A percentile compares a stretch with the other conserved stretches of the same genome.
These are phyloP conservation scores for Corchorus olitorius DNA, from an alignment of 345 rosid genomes.

Conservation along the genomic window DNA sequence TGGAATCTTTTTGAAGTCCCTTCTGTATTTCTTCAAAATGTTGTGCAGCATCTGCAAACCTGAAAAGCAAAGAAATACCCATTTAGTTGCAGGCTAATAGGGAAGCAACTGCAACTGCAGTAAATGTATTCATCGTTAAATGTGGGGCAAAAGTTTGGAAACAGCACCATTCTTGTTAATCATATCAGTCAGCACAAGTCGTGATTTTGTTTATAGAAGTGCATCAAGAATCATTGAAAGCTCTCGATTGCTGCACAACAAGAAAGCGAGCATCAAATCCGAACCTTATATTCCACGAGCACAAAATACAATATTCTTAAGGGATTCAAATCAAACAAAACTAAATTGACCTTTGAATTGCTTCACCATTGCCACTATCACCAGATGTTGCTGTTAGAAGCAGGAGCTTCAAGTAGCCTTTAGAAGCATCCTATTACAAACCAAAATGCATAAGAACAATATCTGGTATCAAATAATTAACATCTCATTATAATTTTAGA, in stretches of 20 bases:
- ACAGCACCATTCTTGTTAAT: constrained; percentile 85
- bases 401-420: constrained; percentile 91
- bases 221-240: constrained; percentile 99
- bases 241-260: constrained; percentile 85
- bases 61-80: constrained; percentile 36
- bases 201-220: constrained; percentile 93
- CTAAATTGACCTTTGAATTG: constrained; percentile 77
- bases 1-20: constrained; percentile 93
- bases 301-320: constrained; percentile 16
- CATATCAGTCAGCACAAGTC: constrained; percentile 71
- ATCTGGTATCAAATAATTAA: neutral
- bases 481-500: neutral
- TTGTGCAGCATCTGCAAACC: constrained; percentile 98
- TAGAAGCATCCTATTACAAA: constrained; percentile 80
- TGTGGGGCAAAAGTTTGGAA: constrained; percentile 23
- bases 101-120: constrained; percentile 8
- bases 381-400: constrained; percentile 98
- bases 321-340: constrained; percentile 19
- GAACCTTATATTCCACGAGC: constrained; percentile 6
- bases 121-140: constrained; percentile 6
- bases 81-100: constrained; percentile 17
- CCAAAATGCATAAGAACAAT: constrained; percentile 28
- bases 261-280: constrained; percentile 27
- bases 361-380: constrained; percentile 76
- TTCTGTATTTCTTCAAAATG: constrained; percentile 86